A percentile compares a stretch with the other conserved stretches of the same genome.
Evolutionary conservation across 176 grass and related monocot species (phyloP).

Genomic region (Hsuehochloa calcarea): DNA sequence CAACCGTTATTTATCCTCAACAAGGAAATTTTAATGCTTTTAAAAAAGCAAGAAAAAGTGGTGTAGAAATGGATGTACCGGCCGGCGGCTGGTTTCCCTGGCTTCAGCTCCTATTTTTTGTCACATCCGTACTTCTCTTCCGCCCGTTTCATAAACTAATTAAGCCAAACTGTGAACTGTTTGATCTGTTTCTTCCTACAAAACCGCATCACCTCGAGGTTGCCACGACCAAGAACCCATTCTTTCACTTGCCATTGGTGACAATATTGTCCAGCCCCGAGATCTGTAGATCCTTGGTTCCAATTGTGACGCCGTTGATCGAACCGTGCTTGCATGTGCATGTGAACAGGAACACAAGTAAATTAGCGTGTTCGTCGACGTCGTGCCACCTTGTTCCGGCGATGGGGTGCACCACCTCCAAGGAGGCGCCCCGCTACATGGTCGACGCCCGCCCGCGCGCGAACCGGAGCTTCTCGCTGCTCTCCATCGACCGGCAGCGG

Average conservation of each 20-base stretch:
- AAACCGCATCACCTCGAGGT: constrained; percentile 44
- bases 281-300: constrained; percentile 1
- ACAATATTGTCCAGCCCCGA: not conserved
- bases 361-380: not conserved
- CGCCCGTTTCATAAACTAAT: constrained; percentile 39
- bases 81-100: not conserved
- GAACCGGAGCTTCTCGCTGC: constrained; percentile 45
- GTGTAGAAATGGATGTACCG: not conserved
- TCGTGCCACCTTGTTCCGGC: not conserved
- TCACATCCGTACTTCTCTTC: constrained; percentile 3
- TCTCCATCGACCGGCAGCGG: constrained; percentile 35
- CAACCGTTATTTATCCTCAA: not conserved
- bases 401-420: constrained; percentile 58
- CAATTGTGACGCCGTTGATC: not conserved
- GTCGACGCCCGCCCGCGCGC: constrained; percentile 1
- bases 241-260: not conserved
- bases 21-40: not conserved
- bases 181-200: constrained; percentile 23
- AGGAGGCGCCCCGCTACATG: constrained; percentile 42
- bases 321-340: not conserved
- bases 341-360: not conserved
- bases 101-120: constrained; percentile 33
- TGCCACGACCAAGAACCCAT: constrained; percentile 12
- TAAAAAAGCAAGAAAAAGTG: not conserved
- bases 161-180: constrained; percentile 19